Conservation (phyloP, 148 eudicot species). For the Persicaria maculosa region DNA sequence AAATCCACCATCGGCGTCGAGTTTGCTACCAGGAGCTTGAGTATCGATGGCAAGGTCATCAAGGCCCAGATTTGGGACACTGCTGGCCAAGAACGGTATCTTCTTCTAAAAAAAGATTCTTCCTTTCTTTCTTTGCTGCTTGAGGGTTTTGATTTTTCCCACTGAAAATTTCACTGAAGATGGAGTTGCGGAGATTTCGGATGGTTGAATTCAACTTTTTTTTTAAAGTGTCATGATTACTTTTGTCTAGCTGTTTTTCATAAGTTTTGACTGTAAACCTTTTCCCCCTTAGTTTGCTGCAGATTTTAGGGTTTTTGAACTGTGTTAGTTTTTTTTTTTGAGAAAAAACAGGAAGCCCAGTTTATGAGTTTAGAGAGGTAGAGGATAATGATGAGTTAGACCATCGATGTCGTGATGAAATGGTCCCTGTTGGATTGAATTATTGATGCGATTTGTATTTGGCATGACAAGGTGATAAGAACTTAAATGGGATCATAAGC, state of each 20-base stretch:
- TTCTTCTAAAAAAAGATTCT: background rate
- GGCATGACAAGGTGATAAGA: background rate
- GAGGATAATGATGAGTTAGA: background rate
- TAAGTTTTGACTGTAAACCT: background rate
- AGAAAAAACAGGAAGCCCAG: background rate
- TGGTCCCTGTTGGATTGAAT: background rate
- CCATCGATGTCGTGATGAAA: background rate
- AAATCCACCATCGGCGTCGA: conserved; percentile 78
- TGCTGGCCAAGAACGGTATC: conserved; percentile 43
- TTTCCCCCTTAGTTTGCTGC: background rate
- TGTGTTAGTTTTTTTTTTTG: background rate
- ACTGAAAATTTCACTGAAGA: conserved; percentile 2
- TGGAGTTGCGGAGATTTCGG: background rate
- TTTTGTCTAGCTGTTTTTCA: background rate
- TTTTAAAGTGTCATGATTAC: background rate
- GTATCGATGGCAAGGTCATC: conserved; percentile 42
- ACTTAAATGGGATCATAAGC: background rate
- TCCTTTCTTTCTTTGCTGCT: background rate
- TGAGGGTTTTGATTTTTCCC: background rate
- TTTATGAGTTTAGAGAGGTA: background rate
- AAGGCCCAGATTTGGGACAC: conserved; percentile 91
- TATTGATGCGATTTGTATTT: background rate
- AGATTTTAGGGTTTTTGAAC: background rate
- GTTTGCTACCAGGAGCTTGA: conserved; percentile 56
- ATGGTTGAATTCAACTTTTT: background rate